Evolutionary conservation across 768 basidiomycete species (phyloP), one percentile per base, ranked within the genome.

Genomic region (Phylloporus sp.): DNA sequence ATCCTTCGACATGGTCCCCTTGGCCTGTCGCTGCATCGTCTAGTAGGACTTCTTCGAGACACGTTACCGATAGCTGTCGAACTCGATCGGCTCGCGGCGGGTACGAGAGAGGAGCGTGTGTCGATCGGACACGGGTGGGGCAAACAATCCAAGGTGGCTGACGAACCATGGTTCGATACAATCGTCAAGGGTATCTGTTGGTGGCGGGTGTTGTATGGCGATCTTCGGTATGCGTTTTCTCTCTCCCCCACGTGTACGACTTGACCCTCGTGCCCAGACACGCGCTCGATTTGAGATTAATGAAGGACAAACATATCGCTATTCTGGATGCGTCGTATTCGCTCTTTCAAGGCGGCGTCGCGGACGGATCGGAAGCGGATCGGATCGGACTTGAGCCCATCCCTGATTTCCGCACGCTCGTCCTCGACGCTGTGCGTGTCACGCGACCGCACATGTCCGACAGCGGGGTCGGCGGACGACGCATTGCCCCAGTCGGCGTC

Each of bases 161-260:
- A 71, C 56, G 52, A 60, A 34, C 56, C 53, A 4, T 64, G 60
- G 54, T 70, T 89, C 18, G 83, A 85, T 54, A 77, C 78, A n/a
- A 81, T 85, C 59, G 78, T 85, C 5, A 91, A 90, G 68, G 79
- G 83, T 11, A 81, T 84, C 40, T 85, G 84, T 3, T 91, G 90
- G 89, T 91, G 84, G 66, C 72, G 90, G 42, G 66, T 90, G 20
- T 63, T 89, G 38, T 86, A 87, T 48, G 75, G 79, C 7, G 80
- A 86, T 61, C 69, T 81, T 21, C 77, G 76, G 86, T 86, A 57
- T 20, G 43, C 9, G 2, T 44, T n/a, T 9, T 2, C 34, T 15
- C 6, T 6, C 69, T 60, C n/a, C n/a, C n/a, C n/a, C n/a, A n/a
- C n/a, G n/a, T n/a, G n/a, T n/a, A n/a, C n/a, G n/a, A n/a, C n/a